These are phyloP conservation scores for Sporothrix pseudoabietina DNA, from an alignment of 2,329 filamentous ascomycete genomes.

Conservation along the genomic window DNA sequence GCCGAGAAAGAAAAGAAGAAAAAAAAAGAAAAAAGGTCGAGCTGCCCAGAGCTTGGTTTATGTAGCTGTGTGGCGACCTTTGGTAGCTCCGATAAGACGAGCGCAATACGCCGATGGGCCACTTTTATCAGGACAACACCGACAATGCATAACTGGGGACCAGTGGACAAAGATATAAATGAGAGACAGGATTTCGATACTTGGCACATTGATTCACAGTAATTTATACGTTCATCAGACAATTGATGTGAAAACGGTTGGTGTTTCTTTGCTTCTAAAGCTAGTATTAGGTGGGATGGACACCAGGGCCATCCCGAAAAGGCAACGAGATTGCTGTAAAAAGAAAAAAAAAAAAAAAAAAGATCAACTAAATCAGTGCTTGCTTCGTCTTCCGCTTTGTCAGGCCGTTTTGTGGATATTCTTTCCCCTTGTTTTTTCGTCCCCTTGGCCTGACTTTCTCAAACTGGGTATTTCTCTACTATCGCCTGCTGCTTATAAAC, in stretches of 20 bases:
- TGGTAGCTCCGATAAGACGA: slow-evolving; percentile 10
- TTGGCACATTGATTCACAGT: background rate
- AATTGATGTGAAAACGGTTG: background rate
- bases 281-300: slow-evolving; percentile 23
- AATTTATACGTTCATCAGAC: background rate
- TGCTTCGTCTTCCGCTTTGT: slow-evolving; percentile 1
- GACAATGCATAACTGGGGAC: background rate
- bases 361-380: slow-evolving; percentile 23
- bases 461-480: slow-evolving; percentile 26
- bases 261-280: background rate
- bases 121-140: slow-evolving; percentile 6
- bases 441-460: background rate
- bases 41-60: background rate
- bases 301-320: background rate
- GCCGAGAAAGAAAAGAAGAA: background rate
- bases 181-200: no score
- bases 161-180: background rate
- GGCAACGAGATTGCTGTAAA: background rate
- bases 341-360: slow-evolving; percentile 26
- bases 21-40: background rate
- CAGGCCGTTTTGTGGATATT: background rate
- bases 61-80: background rate
- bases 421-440: background rate
- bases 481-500: background rate
- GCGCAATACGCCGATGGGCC: slow-evolving; percentile 8